Conservation (phyloP, 2,329 filamentous ascomycete genomes). For the Colletotrichum noveboracense region DNA sequence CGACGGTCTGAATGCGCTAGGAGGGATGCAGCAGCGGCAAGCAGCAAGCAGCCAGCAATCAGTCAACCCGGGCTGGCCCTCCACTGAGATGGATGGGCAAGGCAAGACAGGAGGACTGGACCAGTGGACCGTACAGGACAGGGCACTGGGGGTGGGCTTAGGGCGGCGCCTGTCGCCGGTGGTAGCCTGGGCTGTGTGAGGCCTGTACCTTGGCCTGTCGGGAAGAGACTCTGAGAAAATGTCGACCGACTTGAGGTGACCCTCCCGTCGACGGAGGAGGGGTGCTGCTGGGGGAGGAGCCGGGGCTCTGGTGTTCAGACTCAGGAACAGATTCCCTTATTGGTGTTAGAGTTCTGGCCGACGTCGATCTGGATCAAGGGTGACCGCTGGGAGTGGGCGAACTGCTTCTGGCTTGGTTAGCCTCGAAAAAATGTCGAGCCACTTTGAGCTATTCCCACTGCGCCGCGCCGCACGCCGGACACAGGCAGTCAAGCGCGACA, state of each 20-base stretch:
- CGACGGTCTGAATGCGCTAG: not conserved
- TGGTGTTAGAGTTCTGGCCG: slow-evolving; percentile 22
- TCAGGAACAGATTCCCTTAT: slow-evolving; percentile 17
- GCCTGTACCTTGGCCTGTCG: not conserved
- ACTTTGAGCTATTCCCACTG: slow-evolving; percentile 19
- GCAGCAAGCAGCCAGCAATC: not conserved
- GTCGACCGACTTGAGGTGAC: not conserved
- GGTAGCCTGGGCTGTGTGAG: not conserved
- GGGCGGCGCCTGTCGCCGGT: not conserved
- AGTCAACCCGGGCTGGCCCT: not conserved
- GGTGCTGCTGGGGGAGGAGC: not conserved
- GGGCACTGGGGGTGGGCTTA: not conserved
- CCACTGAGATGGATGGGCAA: not conserved
- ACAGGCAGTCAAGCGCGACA: not conserved
- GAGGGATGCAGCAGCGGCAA: not conserved
- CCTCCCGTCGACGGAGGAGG: not conserved
- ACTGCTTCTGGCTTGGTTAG: slow-evolving; percentile 20
- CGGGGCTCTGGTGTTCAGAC: not conserved
- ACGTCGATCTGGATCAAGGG: slow-evolving; percentile 20
- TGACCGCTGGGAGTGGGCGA: slow-evolving; percentile 11
- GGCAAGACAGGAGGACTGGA: not conserved
- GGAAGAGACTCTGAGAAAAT: not conserved
- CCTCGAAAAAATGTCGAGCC: slow-evolving; percentile 13
- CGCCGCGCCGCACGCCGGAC: slow-evolving; percentile 7
- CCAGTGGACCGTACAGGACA: not conserved